Evolutionary conservation across 345 rosid genomes (phyloP).

Genomic region (Eucalyptus pauciflora): DNA sequence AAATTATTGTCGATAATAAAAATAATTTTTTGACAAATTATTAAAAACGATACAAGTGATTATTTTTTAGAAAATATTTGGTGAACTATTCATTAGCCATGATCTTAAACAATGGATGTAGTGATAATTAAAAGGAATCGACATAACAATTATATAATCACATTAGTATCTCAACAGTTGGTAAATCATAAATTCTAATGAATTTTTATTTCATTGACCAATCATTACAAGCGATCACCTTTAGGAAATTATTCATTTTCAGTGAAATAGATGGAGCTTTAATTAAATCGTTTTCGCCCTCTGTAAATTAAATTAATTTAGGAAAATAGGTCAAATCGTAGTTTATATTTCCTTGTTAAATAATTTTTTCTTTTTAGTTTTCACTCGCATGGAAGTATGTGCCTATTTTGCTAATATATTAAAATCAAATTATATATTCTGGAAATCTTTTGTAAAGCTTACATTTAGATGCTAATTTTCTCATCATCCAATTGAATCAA

Average conservation of each 20-base stretch:
- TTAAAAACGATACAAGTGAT: no score
- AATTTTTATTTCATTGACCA: neutral
- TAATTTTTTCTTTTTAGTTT: neutral
- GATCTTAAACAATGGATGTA: neutral
- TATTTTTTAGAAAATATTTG: no score
- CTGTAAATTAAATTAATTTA: neutral
- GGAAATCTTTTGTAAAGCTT: neutral
- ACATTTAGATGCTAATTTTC: neutral
- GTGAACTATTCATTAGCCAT: neutral
- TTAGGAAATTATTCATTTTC: no score
- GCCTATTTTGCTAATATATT: neutral
- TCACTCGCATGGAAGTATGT: neutral
- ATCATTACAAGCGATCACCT: neutral
- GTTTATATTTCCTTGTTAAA: neutral
- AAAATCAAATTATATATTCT: neutral
- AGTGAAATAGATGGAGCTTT: accelerated
- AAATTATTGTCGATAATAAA: no score
- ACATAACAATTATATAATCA: neutral
- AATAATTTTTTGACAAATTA: no score
- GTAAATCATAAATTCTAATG: neutral
- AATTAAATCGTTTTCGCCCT: accelerated
- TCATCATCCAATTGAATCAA: neutral
- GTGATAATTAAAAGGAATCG: neutral
- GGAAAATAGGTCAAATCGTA: neutral
- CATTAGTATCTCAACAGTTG: neutral